Base-by-base conservation (phyloP, 257 asterid species). In the Primulina tabacum region DNA sequence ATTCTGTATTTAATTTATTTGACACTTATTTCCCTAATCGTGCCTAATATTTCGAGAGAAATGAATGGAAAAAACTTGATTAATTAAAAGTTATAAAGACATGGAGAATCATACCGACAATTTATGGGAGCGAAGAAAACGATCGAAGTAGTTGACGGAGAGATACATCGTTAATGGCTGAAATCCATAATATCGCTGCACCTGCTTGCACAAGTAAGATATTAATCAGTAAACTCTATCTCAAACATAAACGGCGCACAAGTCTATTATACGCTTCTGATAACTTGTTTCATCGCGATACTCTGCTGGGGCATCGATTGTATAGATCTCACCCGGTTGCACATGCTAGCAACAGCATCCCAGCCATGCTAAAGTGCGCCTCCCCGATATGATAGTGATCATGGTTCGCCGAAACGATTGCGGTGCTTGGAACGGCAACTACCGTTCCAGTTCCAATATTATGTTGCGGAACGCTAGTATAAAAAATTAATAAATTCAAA, bases 121-220 rank as follows among this genome's bases (percentile, higher is more conserved):
- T 60, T 80, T 83, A 77, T 89, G 92, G 61, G 89, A 74, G 85
- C 75, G 71, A 7, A 93, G 88, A 77, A 93, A 89, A 68, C 99
- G 96, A 73, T 93, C 99, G 0, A 93, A 73, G 79, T 93, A 93
- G 76, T 68, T 90, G 76, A 90, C 94, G 78, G 97, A 75, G 73
- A 93, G 96, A 81, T 81, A 93, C 82, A 88, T 92, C 88, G 99
- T 93, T 72, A 88, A 68, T 29, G 99, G 86, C 83, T 89, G 95
- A 59, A 93, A 93, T 37, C 95, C 86, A 78, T 89, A 89, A 71
- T 82, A 81, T 61, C 88, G 93, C 35, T 86, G 94, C 71, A 87
- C 99, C 98, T 93, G 26, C 26, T 24, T 24, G 89, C 86, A 71
- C 33, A 50, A 5, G 69, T 56, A 60, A 55, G 65, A 32, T 32